Evolutionary conservation across 1,284 basidiomycete genomes (phyloP), one percentile per base, ranked within the genome.

Genomic region (Tilletia setariae): DNA sequence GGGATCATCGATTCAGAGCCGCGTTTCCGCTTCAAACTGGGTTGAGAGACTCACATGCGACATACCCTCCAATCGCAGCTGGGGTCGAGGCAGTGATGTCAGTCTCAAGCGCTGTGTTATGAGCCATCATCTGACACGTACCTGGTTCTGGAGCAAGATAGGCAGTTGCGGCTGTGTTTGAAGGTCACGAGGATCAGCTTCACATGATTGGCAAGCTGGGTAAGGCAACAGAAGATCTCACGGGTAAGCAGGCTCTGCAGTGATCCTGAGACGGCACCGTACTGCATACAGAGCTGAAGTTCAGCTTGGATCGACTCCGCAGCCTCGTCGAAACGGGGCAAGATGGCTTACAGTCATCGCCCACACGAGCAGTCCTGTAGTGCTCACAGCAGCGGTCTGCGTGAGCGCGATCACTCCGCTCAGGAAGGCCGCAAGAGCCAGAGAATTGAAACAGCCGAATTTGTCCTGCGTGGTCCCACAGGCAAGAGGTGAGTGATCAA

Each of bases 241-340:
- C 56, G 62, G 13, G 62, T 44, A 21, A 63, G 43, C 21, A 63
- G 62, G 9, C 42, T 44, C 40, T 63, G 62, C 42, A 63, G 40
- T 1, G 62, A 43, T 13, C 62, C 62, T 3, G 21, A 44, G 8
- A 44, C 15, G n/a, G n/a, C n/a, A 15, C 23, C 32, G 23, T 43
- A 63, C 42, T 63, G 61, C 2, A n/a, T 21, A 25, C 21, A 2
- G 40, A 25, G 42, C 1, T 1, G 40, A 15, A 13, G n/a, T n/a
- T 35, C 21, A 43, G 40, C 16, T 25, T 2, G 40, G 40, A 44
- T 40, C 61, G 25, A 32, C 42, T 19, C 16, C 1, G 7, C 4
- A 40, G 25, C 4, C 25, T 46, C 30, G 19, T 7, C 2, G 40
- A 43, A 43, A 25, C n/a, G n/a, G 9, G 62, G 25, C n/a, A 11